Percentiles rank a stretch among this genome's conserved stretches.
Evolutionary conservation across 179 eudicot genomes (phyloP).

Genomic region (Monotropa hypopitys): DNA sequence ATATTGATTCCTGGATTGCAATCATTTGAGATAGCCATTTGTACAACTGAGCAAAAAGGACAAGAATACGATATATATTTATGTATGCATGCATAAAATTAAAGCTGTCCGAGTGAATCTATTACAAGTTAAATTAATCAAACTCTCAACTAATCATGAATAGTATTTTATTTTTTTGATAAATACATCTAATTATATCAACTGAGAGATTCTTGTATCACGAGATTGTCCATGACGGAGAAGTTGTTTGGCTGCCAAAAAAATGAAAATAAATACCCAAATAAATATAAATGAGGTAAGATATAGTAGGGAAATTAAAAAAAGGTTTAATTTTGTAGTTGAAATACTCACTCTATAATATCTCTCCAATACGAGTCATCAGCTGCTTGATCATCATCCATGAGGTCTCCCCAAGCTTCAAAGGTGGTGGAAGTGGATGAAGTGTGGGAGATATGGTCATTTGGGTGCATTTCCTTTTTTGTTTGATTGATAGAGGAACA

Average conservation of each 20-base stretch:
- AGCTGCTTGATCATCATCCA: conserved; percentile 16
- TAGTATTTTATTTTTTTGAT: background rate
- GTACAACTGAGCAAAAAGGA: too few species aligned
- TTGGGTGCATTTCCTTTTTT: conserved; percentile 4
- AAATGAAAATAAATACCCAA: background rate
- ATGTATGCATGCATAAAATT: background rate
- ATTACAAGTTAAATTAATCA: conserved; percentile 1
- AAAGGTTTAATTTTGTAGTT: background rate
- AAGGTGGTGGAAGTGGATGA: conserved; percentile 17
- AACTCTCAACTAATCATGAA: background rate
- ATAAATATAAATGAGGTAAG: too few species aligned
- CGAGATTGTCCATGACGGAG: conserved; percentile 13
- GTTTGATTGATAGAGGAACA: conserved; percentile 8
- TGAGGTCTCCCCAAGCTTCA: conserved; percentile 15
- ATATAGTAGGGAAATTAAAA: background rate
- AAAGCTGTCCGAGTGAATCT: background rate
- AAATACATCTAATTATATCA: conserved; percentile 1
- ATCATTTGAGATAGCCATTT: too few species aligned
- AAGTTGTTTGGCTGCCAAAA: conserved; percentile 17
- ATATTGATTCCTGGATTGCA: too few species aligned
- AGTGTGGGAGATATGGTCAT: conserved; percentile 2
- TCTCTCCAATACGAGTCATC: conserved; percentile 19
- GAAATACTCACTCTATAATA: conserved; percentile 17
- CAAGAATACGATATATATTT: background rate
- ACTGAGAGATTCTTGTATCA: conserved; percentile 8